phyloP scores from a whole-genome alignment of 495 filamentous ascomycete genomes.

The Penicillium canariense region DNA sequence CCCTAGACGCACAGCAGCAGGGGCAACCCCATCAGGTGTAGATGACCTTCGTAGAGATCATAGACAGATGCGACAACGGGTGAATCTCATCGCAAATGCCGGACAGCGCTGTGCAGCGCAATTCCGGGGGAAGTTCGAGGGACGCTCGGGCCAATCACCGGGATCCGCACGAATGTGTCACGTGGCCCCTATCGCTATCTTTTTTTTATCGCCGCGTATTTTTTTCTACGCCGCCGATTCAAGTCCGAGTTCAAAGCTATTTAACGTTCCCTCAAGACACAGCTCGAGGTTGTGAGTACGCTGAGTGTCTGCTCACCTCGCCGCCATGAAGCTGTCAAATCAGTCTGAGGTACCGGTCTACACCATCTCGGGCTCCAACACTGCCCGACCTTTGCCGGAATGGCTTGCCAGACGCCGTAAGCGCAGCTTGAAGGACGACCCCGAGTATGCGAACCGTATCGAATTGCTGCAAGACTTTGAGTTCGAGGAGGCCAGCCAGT shows the following conservation, averaged over 20 bases:
- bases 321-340: slow-evolving; percentile 80
- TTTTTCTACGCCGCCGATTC: slow-evolving; percentile 16
- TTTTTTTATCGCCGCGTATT: slow-evolving; percentile 45
- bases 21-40: slow-evolving; percentile 22
- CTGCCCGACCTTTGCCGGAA: slow-evolving; percentile 87
- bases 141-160: slow-evolving; percentile 28
- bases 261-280: too few relatives aligned
- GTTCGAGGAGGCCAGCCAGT: slow-evolving; percentile 96
- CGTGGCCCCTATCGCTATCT: slow-evolving; percentile 45
- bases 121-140: slow-evolving; percentile 31
- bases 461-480: slow-evolving; percentile 97
- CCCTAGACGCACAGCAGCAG: slow-evolving; percentile 8
- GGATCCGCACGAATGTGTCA: slow-evolving; percentile 21
- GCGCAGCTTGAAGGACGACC: slow-evolving; percentile 88
- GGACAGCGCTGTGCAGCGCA: slow-evolving; percentile 13
- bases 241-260: neutral
- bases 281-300: too few relatives aligned
- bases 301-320: slow-evolving; percentile 4
- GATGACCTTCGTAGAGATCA: slow-evolving; percentile 20
- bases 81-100: slow-evolving; percentile 12
- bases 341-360: slow-evolving; percentile 90
- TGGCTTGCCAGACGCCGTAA: slow-evolving; percentile 91
- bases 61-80: neutral
- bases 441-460: slow-evolving; percentile 88
- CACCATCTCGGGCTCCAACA: slow-evolving; percentile 89